phyloP scores from a whole-genome alignment of 805 yeast genomes.

The Sugiyamaella floridensis region DNA sequence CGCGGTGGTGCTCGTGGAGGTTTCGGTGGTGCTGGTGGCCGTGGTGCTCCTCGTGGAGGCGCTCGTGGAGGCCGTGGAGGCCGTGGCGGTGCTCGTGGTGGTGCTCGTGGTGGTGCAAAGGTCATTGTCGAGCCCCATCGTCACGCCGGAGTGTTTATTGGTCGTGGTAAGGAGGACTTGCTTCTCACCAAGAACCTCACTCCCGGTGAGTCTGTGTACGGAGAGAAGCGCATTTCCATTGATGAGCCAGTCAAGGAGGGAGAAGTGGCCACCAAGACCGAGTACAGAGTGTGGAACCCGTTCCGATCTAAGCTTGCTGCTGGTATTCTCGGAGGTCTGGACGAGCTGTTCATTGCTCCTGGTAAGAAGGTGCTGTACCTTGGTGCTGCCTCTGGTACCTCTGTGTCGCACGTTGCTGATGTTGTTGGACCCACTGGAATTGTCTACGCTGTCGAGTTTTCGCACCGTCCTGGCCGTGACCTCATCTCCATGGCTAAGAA shows the following conservation, averaged over 20 bases:
- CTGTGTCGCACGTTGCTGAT: conserved; percentile 97
- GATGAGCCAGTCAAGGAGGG: conserved; percentile 69
- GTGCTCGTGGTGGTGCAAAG: conserved; percentile 71
- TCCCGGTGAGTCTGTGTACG: conserved; percentile 98
- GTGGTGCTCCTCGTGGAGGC: conserved; percentile 43
- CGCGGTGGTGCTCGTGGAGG: conserved; percentile 44
- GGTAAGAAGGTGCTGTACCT: conserved; percentile 95
- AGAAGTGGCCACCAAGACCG: conserved; percentile 70
- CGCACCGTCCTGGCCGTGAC: conserved; percentile 99
- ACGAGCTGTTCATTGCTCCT: conserved; percentile 94
- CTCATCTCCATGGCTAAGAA: conserved; percentile 99
- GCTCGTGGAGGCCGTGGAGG: conserved; percentile 53
- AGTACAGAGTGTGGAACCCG: conserved; percentile 99
- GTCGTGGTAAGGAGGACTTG: conserved; percentile 99
- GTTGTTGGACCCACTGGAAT: conserved; percentile 98
- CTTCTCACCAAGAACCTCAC: conserved; percentile 89
- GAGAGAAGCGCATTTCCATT: conserved; percentile 91
- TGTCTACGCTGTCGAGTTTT: conserved; percentile 98
- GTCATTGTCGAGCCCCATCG: conserved; percentile 98
- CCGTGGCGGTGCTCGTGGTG: conserved; percentile 50
- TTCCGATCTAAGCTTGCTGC: conserved; percentile 99
- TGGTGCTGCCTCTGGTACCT: conserved; percentile 99
- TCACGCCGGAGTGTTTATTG: conserved; percentile 96
- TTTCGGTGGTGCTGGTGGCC: conserved; percentile 31
- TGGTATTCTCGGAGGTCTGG: conserved; percentile 99